Base-by-base conservation (phyloP, 2,329 filamentous ascomycete species). In the Thelonectria rubi region DNA sequence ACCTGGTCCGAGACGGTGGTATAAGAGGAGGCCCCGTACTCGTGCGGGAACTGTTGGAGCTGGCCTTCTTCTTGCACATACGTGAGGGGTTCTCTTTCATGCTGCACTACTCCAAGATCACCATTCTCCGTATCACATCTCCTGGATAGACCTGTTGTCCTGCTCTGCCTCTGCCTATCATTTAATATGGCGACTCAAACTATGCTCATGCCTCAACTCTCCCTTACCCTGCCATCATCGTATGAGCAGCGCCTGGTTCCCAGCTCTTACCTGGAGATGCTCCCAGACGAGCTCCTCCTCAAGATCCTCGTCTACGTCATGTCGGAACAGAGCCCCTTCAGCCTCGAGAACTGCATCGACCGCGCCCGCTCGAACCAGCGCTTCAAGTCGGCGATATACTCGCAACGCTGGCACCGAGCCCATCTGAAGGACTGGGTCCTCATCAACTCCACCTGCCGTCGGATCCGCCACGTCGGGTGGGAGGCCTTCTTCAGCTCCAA, bases 231-330 rank as follows among this genome's bases (percentile, higher is more conserved):
- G 34, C 34, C 34, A 14, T 37, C 34, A 15, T 15, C 34, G 15
- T 37, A 37, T 37, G 34, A 37, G 34, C 34, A 37, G 34, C 34
- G 34, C 8, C 11, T 14, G 4, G 34, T 37, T 37, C 15, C 34
- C 34, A 37, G 34, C 34, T 37, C 34, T 3, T 37, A 37, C 1
- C 11, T 56, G 24, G 34, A 45, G n/a, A 24, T 24, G 32, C 59
- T 62, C 12, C 32, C 60, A 30, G 46, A 62, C 17, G 50, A 62
- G 14, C n/a, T 62, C 10, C 9, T 62, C 10, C 30, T 62, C 32
- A 47, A 39, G n/a, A 62, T 62, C 14, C 49, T 62, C 10, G 20
- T 46, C 12, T 48, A 34, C 21, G 43, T 45, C 10, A 40, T 62
- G 21, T 1, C 5, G 9, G 32, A 43, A n/a, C 49, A 62, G 10